A percentile compares a stretch with the other conserved stretches of the same genome.
Evolutionary conservation across 2,329 filamentous ascomycete genomes (phyloP).

Genomic region (Bisporella sp.): DNA sequence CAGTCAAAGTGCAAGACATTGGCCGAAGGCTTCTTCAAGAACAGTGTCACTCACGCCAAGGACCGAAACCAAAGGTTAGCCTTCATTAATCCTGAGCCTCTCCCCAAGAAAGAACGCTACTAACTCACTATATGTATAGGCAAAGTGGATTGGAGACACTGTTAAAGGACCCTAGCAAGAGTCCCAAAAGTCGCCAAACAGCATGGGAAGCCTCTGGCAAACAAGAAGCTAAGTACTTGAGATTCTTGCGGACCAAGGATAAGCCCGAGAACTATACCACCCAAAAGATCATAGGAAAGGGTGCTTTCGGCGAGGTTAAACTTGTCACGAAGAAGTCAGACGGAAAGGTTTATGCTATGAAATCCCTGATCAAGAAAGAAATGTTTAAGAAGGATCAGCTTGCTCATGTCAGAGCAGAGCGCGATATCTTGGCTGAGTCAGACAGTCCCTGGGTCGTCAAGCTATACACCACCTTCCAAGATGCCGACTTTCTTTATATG

Average conservation of each 20-base stretch:
- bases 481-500: constrained; percentile 94
- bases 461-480: constrained; percentile 96
- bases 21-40: constrained; percentile 93
- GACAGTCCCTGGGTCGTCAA: constrained; percentile 99
- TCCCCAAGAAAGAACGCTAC: no score
- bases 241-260: constrained; percentile 89
- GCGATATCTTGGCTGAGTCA: constrained; percentile 97
- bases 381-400: constrained; percentile 99
- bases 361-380: constrained; percentile 96
- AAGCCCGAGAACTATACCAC: constrained; percentile 92
- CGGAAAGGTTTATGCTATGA: constrained; percentile 95
- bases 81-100: no score
- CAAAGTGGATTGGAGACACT: constrained; percentile 89
- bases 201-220: constrained; percentile 79
- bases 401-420: constrained; percentile 92
- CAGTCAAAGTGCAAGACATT: constrained; percentile 63
- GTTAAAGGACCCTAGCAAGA: constrained; percentile 68
- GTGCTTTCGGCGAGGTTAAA: constrained; percentile 97
- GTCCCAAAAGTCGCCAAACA: constrained; percentile 70
- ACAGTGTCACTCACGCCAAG: constrained; percentile 91
- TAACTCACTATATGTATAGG: constrained; percentile 37
- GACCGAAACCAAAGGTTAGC: constrained; percentile 88
- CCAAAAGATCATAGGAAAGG: constrained; percentile 97
- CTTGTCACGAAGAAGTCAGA: constrained; percentile 94
- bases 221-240: constrained; percentile 86